These are phyloP conservation scores for Hydnomerulius pinastri DNA, from an alignment of 768 basidiomycete species.

Conservation along the genomic window DNA sequence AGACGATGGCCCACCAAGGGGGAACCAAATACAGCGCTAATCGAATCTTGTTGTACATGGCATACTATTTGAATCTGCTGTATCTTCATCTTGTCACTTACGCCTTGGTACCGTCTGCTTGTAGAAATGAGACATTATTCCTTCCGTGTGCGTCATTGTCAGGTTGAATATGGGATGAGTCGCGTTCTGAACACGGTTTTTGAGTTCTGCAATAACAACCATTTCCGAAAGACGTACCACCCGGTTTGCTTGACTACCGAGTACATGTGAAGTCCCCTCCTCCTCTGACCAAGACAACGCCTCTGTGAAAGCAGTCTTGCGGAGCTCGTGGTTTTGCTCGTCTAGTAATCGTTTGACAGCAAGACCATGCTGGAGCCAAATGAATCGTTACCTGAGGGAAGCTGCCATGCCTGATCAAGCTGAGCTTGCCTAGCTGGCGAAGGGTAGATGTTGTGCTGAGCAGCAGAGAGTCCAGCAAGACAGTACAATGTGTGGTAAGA, in stretches of 20 bases:
- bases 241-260: constrained; percentile 64
- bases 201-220: background rate
- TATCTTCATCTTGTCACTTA: constrained; percentile 7
- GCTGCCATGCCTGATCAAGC: constrained; percentile 42
- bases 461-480: constrained; percentile 83
- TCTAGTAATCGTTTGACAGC: constrained; percentile 26
- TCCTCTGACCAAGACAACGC: constrained; percentile 71
- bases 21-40: too few relatives aligned
- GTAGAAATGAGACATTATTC: constrained; percentile 75
- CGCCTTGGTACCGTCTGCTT: constrained; percentile 50
- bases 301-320: constrained; percentile 51
- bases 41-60: too few relatives aligned
- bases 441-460: constrained; percentile 76
- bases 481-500: constrained; percentile 95
- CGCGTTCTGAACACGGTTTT: constrained; percentile 60
- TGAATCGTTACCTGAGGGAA: constrained; percentile 15
- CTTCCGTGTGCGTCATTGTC: constrained; percentile 65
- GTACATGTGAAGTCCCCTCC: constrained; percentile 51
- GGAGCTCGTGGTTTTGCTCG: constrained; percentile 24
- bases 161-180: constrained; percentile 81
- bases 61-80: background rate
- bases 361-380: accelerated
- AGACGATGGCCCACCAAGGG: too few relatives aligned
- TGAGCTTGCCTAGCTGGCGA: constrained; percentile 39
- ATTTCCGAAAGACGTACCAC: constrained; percentile 47